Evolutionary conservation across 176 grass and related monocot genomes (phyloP).

Genomic region (Eremochloa ophiuroides): DNA sequence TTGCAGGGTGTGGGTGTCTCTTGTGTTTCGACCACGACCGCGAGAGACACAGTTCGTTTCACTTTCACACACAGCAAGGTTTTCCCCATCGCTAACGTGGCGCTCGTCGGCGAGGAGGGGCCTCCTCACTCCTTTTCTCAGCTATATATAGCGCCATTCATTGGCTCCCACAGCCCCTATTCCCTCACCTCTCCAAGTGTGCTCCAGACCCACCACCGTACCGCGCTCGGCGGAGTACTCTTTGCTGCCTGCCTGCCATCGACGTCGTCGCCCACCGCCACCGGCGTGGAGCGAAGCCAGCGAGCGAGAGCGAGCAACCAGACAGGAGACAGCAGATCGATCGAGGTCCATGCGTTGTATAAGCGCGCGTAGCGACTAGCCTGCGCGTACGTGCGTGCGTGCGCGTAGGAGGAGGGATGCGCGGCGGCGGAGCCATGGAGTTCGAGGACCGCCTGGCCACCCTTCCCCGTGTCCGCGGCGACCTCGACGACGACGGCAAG

Average conservation of each 20-base stretch:
- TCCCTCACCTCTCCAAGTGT: background rate
- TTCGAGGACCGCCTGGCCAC: background rate
- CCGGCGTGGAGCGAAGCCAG: background rate
- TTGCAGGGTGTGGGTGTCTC: no score
- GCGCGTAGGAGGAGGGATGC: no score
- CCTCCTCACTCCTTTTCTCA: no score
- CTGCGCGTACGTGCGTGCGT: background rate
- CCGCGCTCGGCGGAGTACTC: constrained; percentile 1
- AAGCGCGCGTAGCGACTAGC: background rate
- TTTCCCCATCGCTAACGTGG: no score
- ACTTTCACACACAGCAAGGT: no score
- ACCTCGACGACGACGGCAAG: constrained; percentile 62
- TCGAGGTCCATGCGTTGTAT: background rate
- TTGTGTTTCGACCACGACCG: no score
- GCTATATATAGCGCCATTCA: background rate
- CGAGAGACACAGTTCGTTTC: no score
- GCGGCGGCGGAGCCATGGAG: constrained; percentile 22
- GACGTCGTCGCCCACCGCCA: background rate
- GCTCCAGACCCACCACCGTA: background rate
- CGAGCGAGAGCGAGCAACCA: background rate
- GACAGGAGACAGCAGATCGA: background rate
- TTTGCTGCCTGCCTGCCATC: background rate
- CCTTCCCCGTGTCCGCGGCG: constrained; percentile 25
- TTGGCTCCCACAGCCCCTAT: background rate
- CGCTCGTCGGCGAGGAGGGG: no score